Percentiles rank a stretch among this genome's conserved stretches.
Evolutionary conservation across 1,284 basidiomycete species (phyloP).

Genomic region (Polyporus tsugae): DNA sequence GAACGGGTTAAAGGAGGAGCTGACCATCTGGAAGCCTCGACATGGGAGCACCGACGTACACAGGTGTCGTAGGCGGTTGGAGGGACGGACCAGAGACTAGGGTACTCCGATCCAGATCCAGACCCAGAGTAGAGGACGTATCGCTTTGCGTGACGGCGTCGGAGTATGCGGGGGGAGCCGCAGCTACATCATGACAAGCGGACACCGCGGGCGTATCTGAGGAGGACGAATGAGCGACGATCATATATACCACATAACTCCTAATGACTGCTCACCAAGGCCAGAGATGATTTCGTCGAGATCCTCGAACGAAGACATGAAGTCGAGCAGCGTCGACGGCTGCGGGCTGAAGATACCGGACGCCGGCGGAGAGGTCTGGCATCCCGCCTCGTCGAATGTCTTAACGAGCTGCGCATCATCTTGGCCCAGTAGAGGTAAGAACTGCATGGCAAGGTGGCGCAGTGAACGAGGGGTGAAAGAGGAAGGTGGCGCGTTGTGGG

Average conservation of each 20-base stretch:
- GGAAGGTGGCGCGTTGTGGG: background rate
- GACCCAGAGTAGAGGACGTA: background rate
- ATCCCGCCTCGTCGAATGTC: conserved; percentile 9
- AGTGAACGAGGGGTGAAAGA: background rate
- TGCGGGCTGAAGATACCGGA: background rate
- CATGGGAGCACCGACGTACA: background rate
- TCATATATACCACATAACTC: background rate
- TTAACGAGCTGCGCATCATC: background rate
- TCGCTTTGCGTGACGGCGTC: background rate
- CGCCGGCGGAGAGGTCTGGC: conserved; percentile 3
- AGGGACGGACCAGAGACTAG: too few species aligned
- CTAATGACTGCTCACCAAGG: background rate
- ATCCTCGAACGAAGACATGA: conserved; percentile 4
- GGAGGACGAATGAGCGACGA: background rate
- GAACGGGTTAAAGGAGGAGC: background rate
- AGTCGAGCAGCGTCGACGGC: background rate
- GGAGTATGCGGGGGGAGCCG: conserved; percentile 1
- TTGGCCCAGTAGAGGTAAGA: background rate
- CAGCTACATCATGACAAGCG: background rate
- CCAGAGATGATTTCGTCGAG: background rate
- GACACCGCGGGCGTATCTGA: background rate
- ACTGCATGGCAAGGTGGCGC: background rate
- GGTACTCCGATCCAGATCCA: background rate
- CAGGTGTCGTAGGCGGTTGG: background rate
- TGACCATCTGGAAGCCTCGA: background rate